Conservation (phyloP, 129 eudicot genomes). For the Helianthus tuberosus region DNA sequence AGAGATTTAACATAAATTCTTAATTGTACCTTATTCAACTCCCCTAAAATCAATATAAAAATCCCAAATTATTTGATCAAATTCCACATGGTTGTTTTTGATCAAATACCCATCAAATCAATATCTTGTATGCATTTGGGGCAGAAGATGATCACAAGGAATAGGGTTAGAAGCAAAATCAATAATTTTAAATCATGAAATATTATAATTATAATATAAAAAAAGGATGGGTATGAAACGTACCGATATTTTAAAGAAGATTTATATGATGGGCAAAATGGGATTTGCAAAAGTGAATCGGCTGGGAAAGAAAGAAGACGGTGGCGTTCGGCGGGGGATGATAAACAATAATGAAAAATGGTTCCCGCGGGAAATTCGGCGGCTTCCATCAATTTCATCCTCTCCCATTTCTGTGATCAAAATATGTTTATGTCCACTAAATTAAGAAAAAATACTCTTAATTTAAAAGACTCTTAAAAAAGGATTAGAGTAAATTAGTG, state of each 20-base stretch:
- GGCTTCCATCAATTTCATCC: constrained; percentile 16
- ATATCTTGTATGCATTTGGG: neutral
- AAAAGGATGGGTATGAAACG: neutral
- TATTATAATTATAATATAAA: neutral
- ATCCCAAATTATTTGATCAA: neutral
- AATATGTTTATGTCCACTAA: neutral
- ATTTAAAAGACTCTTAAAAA: neutral
- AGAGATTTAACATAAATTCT: neutral
- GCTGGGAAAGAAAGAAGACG: constrained; percentile 5
- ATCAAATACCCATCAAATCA: neutral
- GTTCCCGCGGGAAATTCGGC: constrained; percentile 44
- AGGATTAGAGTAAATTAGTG: too few species aligned
- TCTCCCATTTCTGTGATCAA: constrained; percentile 18
- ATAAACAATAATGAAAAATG: constrained; percentile 23
- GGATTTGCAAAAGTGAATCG: neutral
- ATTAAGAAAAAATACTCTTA: neutral
- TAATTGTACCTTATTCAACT: neutral
- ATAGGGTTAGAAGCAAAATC: constrained; percentile 13
- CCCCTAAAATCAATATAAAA: too few species aligned
- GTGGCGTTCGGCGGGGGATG: constrained; percentile 9
- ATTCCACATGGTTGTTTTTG: neutral
- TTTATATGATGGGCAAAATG: neutral
- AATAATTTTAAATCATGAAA: neutral
- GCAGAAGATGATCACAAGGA: neutral
- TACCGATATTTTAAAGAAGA: constrained; percentile 33